Conservation (phyloP, 2,329 filamentous ascomycete genomes). For the Rhynchosporium secalis region DNA sequence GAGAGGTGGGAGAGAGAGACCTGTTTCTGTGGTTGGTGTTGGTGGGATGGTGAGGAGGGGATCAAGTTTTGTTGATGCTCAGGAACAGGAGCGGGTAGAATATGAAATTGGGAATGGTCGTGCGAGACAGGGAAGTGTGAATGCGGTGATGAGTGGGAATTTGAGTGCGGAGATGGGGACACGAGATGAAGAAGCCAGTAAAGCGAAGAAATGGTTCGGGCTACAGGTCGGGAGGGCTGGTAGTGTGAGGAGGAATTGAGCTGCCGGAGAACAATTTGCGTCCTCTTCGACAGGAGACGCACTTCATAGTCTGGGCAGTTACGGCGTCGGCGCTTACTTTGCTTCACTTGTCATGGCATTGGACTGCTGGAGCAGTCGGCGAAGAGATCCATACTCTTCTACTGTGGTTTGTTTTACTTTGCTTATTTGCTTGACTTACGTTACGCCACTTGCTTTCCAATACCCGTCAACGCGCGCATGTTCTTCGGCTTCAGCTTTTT, state of each 20-base stretch:
- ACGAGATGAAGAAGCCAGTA: slow-evolving; percentile 1
- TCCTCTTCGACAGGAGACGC: neutral
- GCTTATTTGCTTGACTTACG: no score
- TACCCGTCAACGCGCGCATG: no score
- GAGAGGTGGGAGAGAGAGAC: slow-evolving; percentile 23
- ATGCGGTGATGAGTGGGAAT: neutral
- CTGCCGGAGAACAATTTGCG: neutral
- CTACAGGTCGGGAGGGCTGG: neutral
- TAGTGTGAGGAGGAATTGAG: slow-evolving; percentile 6
- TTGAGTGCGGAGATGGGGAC: neutral
- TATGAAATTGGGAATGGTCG: neutral
- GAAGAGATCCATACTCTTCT: no score
- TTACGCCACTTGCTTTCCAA: no score
- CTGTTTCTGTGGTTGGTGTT: slow-evolving; percentile 13
- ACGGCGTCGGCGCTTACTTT: neutral
- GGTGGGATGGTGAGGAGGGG: neutral
- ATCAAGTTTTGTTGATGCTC: neutral
- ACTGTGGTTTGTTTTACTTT: no score
- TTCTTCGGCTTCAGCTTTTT: no score
- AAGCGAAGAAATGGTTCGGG: slow-evolving; percentile 28
- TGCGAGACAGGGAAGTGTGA: slow-evolving; percentile 6
- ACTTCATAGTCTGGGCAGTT: neutral
- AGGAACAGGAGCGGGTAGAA: neutral
- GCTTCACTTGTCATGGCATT: neutral
- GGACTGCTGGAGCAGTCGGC: neutral